These are phyloP conservation scores for Stagonosporopsis rhizophila DNA, from an alignment of 2,329 filamentous ascomycete species.

Conservation along the genomic window DNA sequence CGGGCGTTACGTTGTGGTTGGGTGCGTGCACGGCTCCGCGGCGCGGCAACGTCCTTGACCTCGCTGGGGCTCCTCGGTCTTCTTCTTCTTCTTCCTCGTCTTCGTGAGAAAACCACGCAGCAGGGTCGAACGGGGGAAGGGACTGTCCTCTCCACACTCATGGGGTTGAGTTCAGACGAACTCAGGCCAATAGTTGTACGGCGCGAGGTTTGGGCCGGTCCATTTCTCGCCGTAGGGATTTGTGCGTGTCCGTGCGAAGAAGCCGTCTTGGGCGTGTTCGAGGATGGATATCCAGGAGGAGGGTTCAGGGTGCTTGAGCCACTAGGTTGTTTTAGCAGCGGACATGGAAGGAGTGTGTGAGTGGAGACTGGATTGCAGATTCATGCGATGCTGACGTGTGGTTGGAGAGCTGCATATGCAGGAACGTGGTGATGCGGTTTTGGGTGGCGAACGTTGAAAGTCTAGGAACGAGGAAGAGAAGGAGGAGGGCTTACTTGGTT, in stretches of 20 bases:
- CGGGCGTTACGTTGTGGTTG: no score
- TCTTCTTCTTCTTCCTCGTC: no score
- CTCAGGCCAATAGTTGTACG: slow-evolving; percentile 61
- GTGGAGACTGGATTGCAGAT: background rate
- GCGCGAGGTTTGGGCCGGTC: slow-evolving; percentile 56
- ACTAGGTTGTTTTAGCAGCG: slow-evolving; percentile 49
- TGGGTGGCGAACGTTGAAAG: no score
- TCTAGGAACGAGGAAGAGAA: no score
- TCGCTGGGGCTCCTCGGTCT: no score
- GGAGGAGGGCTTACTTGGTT: slow-evolving; percentile 60
- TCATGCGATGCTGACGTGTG: background rate
- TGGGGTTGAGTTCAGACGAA: slow-evolving; percentile 49
- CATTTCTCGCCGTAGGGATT: slow-evolving; percentile 64
- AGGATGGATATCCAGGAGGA: slow-evolving; percentile 63
- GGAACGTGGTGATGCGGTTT: no score
- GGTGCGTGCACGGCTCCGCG: no score
- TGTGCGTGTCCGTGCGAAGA: slow-evolving; percentile 57
- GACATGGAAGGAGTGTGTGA: background rate
- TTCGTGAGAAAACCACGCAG: background rate
- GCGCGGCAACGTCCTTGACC: slow-evolving; percentile 1
- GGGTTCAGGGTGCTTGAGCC: slow-evolving; percentile 63
- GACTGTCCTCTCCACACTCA: no score
- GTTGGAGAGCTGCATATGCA: background rate
- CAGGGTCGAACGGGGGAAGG: background rate
- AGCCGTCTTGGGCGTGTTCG: slow-evolving; percentile 62